These are phyloP conservation scores for Auricularia heimuer DNA, from an alignment of 768 basidiomycete species.

Conservation along the genomic window DNA sequence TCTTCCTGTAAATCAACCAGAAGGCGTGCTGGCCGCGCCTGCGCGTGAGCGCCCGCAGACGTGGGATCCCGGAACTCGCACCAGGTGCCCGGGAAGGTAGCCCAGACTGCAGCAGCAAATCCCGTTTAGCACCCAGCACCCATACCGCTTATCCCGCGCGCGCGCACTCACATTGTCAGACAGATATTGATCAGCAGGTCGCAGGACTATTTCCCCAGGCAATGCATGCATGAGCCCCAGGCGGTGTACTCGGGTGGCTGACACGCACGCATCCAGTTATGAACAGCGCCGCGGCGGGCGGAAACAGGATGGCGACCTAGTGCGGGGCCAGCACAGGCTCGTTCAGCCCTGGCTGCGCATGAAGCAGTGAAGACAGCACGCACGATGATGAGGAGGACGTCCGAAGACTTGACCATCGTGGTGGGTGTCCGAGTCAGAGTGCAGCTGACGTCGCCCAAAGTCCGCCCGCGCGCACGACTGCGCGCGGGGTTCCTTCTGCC, in stretches of 20 bases:
- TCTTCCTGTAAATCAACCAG: slow-evolving; percentile 86
- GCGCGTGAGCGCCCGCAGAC: neutral
- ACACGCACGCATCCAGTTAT: slow-evolving; percentile 55
- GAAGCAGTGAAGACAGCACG: slow-evolving; percentile 16
- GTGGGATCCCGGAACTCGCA: slow-evolving; percentile 17
- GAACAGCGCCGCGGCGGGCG: slow-evolving; percentile 70
- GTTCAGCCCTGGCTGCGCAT: no score
- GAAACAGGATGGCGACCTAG: slow-evolving; percentile 71
- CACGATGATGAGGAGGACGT: slow-evolving; percentile 72
- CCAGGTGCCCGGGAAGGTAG: slow-evolving; percentile 58
- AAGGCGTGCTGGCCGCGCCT: slow-evolving; percentile 52
- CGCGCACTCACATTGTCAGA: slow-evolving; percentile 39
- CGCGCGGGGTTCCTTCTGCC: no score
- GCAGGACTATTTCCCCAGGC: slow-evolving; percentile 30
- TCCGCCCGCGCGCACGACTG: neutral
- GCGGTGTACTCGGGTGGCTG: neutral
- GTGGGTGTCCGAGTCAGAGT: neutral
- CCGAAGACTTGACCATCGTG: slow-evolving; percentile 48
- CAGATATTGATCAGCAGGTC: slow-evolving; percentile 79
- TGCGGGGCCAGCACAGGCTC: no score
- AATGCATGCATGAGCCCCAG: neutral
- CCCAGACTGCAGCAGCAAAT: slow-evolving; percentile 42
- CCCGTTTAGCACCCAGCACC: neutral
- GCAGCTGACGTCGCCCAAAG: neutral
- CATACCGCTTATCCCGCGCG: neutral